Base-by-base conservation (phyloP, 345 rosid genomes). In the Mangifera indica region DNA sequence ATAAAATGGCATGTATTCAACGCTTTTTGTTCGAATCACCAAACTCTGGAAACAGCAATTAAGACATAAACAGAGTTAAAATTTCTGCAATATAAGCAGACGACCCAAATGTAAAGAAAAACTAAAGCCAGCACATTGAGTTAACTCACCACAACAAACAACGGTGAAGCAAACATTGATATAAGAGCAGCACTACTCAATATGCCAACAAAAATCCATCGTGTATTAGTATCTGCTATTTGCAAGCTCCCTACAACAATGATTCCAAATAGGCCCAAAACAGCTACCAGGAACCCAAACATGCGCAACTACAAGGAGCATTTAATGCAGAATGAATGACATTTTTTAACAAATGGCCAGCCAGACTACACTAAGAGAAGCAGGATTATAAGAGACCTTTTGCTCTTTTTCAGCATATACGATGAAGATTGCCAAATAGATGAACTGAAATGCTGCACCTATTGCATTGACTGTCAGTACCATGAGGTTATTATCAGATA, bases 1-100 rank as follows among this genome's bases (percentile, higher is more conserved):
- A 74, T 77, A 88, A 79, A 93, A 91, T 40, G 98, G 97, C 98
- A 93, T 93, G 78, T 81, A 93, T 76, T 93, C 96, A 69, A 93
- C 91, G 49, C 98, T 91, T 82, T 76, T 85, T 34, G 93, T 91
- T 71, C 64, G 84, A 25, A 93, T 84, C 77, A 93, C 98, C 84
- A 91, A 69, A 81, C 85, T 90, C 98, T 93, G 82, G 45, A 79
- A 70, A 68, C 10, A 77, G 53, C 74, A 11, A 29, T 14, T 7
- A 29, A 54, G n/a, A 69, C 49, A 13, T 17, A 52, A 40, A 20
- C 56, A 10, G 11, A 17, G 4, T 12, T 21, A 2, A 29, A 57
- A 26, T 24, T 13, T 67, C 66, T 22, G 40, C 55, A 52, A 66
- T 40, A 26, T 21, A 5, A 6, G 5, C 60, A 74, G 34, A 61